Conservation (phyloP, 2,329 filamentous ascomycete genomes). For the Neonectria coccinea region DNA sequence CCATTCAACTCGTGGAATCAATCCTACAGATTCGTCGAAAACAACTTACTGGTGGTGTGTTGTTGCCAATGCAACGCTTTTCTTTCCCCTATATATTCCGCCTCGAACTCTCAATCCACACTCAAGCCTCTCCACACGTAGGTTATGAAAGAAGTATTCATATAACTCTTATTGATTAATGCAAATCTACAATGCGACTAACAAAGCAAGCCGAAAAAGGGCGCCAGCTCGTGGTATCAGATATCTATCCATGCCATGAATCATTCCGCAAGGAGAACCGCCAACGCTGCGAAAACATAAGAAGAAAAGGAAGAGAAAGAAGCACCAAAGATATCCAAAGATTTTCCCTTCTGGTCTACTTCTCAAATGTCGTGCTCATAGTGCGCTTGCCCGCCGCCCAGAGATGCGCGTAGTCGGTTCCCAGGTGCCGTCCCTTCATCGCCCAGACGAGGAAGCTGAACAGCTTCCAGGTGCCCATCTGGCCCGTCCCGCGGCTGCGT, state of each 20-base stretch:
- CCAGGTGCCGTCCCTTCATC: slow-evolving; percentile 54
- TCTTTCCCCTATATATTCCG: not conserved
- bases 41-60: not conserved
- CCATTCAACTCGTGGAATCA: not conserved
- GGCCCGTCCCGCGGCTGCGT: slow-evolving; percentile 53
- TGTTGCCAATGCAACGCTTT: not conserved
- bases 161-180: slow-evolving; percentile 6
- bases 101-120: too few relatives aligned
- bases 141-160: not conserved
- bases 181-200: not conserved
- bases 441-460: slow-evolving; percentile 54
- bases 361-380: slow-evolving; percentile 48
- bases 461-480: slow-evolving; percentile 53
- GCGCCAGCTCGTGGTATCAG: slow-evolving; percentile 23
- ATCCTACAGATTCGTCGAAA: not conserved
- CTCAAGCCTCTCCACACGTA: not conserved
- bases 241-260: slow-evolving; percentile 7
- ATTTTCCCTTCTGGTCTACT: slow-evolving; percentile 32
- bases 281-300: slow-evolving; percentile 3
- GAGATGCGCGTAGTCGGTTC: slow-evolving; percentile 48
- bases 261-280: slow-evolving; percentile 15
- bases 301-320: not conserved
- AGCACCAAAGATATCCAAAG: not conserved
- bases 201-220: slow-evolving; percentile 9
- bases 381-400: slow-evolving; percentile 52